Evolutionary conservation across 257 asterid genomes (phyloP), one percentile per base, ranked within the genome.

Genomic region (Asclepias syriaca): DNA sequence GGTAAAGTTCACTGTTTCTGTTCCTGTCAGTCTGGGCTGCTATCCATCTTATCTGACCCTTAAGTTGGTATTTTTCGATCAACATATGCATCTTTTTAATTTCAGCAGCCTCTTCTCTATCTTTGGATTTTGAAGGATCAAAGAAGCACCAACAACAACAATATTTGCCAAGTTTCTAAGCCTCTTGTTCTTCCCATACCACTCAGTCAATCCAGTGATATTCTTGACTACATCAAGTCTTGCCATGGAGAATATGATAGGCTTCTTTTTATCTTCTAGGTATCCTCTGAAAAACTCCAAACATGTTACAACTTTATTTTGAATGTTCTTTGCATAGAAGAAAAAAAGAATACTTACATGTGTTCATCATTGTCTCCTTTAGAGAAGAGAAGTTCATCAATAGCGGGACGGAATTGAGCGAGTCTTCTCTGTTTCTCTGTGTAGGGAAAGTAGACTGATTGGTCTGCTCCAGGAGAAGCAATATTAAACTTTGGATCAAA

Each of bases 401-500:
- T 86, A 82, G 90, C 82, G 10, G 87, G 73, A 32, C 79, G 84
- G 58, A 87, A 90, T 8, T 72, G 71, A 2, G 87, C 73, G 71
- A 89, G 82, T 1, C 97, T 88, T 72, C 81, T 86, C 69, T 86
- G 84, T 57, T 82, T 84, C 78, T 91, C 96, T 1, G 94, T 83
- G 79, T 76, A 78, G 66, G 96, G 96, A 77, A 89, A 93, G 78
- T 93, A 93, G 46, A 93, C 86, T 0, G 96, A 70, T 46, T 89
- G 98, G 69, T 93, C 97, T 55, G 96, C 96, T 29, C 98, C 96
- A 1, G 98, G 98, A 7, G 97, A 83, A 69, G 96, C 89, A 72
- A 93, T 91, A 71, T 93, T 93, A 83, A 89, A 93, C 74, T 93
- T 93, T 2, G 97, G 97, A 78, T 91, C 97, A 37, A 91, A 93